Percentiles rank a stretch among this genome's conserved stretches.
Evolutionary conservation across 352 stramenopile genomes (phyloP).

Genomic region (Globisporangium acanthophoron): DNA sequence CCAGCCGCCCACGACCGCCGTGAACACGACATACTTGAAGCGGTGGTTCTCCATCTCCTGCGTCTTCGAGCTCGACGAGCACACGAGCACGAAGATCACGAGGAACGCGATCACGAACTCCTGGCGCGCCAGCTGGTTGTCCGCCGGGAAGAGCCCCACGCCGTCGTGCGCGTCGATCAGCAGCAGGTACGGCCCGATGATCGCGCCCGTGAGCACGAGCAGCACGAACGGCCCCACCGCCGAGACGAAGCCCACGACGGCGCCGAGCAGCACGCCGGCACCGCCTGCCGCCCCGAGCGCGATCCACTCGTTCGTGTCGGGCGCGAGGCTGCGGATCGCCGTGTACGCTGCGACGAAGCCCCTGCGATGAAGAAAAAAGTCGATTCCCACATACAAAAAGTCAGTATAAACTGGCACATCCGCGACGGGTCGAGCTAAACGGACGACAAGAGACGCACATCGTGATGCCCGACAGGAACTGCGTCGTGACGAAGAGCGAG

Average conservation of each 20-base stretch:
- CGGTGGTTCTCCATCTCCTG: slow-evolving; percentile 83
- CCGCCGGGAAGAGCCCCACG: slow-evolving; percentile 51
- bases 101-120: slow-evolving; percentile 87
- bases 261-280: slow-evolving; percentile 52
- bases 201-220: slow-evolving; percentile 41
- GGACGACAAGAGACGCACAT: slow-evolving; percentile 48
- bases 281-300: slow-evolving; percentile 54
- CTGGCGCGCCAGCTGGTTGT: slow-evolving; percentile 78
- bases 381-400: slow-evolving; percentile 9
- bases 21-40: slow-evolving; percentile 87
- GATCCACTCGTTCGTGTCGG: slow-evolving; percentile 73
- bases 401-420: slow-evolving; percentile 1
- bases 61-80: slow-evolving; percentile 69
- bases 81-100: slow-evolving; percentile 86
- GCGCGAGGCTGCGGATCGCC: slow-evolving; percentile 47
- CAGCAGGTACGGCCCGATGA: slow-evolving; percentile 71
- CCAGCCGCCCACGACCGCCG: slow-evolving; percentile 66
- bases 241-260: slow-evolving; percentile 76
- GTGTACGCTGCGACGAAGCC: slow-evolving; percentile 68
- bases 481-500: slow-evolving; percentile 77
- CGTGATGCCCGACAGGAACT: slow-evolving; percentile 76
- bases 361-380: slow-evolving; percentile 17
- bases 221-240: slow-evolving; percentile 62
- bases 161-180: slow-evolving; percentile 73
- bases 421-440: slow-evolving; percentile 17